Conservation (phyloP, 768 basidiomycete species). For the Steccherinum ochraceum region DNA sequence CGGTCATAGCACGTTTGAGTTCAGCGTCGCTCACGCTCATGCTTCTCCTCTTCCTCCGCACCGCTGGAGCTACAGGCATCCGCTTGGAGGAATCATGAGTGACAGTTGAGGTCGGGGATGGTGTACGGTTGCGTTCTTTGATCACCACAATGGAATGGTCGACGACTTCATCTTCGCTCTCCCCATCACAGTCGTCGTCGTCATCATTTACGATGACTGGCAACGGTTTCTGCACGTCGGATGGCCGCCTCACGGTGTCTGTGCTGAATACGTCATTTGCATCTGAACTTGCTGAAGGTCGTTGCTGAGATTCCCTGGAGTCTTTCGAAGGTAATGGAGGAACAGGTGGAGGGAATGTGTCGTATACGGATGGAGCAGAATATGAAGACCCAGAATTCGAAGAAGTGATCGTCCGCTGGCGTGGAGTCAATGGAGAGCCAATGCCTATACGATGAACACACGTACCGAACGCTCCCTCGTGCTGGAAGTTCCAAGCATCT, state of each 20-base stretch:
- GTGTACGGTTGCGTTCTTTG: constrained; percentile 30
- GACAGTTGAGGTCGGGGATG: constrained; percentile 21
- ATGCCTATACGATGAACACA: constrained; percentile 14
- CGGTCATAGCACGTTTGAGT: constrained; percentile 35
- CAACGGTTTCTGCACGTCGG: constrained; percentile 51
- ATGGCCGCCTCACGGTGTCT: constrained; percentile 12
- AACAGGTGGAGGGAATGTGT: constrained; percentile 33
- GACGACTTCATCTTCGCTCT: constrained; percentile 44
- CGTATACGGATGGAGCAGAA: constrained; percentile 28
- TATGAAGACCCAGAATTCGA: constrained; percentile 19
- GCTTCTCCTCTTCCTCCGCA: constrained; percentile 50
- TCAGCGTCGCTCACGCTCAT: constrained; percentile 70
- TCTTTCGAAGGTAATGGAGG: constrained; percentile 40
- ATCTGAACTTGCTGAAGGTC: constrained; percentile 38
- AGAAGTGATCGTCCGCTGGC: constrained; percentile 20
- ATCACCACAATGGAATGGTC: constrained; percentile 54
- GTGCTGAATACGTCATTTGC: constrained; percentile 46
- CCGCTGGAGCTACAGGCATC: constrained; percentile 17
- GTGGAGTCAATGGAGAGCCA: constrained; percentile 1
- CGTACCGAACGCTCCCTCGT: constrained; percentile 66
- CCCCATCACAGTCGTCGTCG: constrained; percentile 23
- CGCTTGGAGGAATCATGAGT: constrained; percentile 16
- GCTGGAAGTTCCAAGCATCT: constrained; percentile 64
- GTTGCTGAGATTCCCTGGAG: constrained; percentile 38
- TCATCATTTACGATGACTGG: constrained; percentile 40